Base-by-base conservation (phyloP, 1,284 basidiomycete genomes). In the Pterula multifida region DNA sequence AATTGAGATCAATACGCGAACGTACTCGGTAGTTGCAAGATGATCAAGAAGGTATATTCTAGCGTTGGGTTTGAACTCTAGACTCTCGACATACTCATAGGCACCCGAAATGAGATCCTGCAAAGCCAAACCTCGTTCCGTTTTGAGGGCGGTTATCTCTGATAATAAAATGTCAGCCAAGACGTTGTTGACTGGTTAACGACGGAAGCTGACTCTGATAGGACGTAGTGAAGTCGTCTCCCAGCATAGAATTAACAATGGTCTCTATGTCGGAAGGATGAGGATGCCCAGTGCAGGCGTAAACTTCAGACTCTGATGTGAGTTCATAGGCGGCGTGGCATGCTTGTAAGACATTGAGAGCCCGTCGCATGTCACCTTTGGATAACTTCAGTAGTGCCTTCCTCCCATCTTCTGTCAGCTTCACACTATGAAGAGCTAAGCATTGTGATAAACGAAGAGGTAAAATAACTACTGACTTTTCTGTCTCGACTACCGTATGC, bases 301-400 rank as follows among this genome's bases (percentile, higher is more conserved):
- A 99, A 17, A 99, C 83, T 53, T 95, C 92, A 0, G 81, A 81
- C 66, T 97, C 93, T 57, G 91, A 89, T 26, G 85, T 84, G 2
- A 76, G 65, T 45, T 94, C 90, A 62, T 96, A 97, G 1, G 95
- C 96, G 15, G 96, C 94, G 65, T 98, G 91, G 61, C 95, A 98
- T 1, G 96, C 96, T 72, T 99, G 95, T 9, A 98, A 72, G 35
- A 99, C 85, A 62, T 97, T 98, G 42, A 99, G 72, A 1, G 94
- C 95, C 50, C 96, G 75, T 55, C 96, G 83, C 96, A 99, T 99
- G 64, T 99, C 96, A 24, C 96, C 96, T 57, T 85, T 86, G 0
- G 91, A 93, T 6, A 99, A 77, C 63, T 90, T 96, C 42, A 98
- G 72, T 32, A 99, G 71, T 2, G 96, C 95, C 45, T 82, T 76